Conservation (phyloP, 176 grass and related monocot species). For the Musa acuminata region DNA sequence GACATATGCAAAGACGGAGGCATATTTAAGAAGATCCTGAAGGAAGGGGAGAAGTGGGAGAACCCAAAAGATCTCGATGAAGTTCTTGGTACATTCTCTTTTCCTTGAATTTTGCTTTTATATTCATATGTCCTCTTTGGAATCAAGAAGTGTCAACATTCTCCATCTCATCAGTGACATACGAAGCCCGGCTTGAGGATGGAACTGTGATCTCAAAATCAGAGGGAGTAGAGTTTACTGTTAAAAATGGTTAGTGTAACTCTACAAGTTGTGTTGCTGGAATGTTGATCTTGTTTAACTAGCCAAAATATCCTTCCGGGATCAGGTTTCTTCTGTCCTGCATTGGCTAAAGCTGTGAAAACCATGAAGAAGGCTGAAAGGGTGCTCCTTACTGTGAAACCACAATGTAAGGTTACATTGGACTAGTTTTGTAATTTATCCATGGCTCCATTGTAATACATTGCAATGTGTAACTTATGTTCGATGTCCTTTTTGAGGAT, state of each 20-base stretch:
- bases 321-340: slow-evolving; percentile 61
- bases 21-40: slow-evolving; percentile 69
- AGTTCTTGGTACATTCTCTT: slow-evolving; percentile 54
- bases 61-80: slow-evolving; percentile 79
- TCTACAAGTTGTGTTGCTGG: not conserved
- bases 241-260: slow-evolving; percentile 60
- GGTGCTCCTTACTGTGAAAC: slow-evolving; percentile 72
- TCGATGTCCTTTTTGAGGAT: not conserved
- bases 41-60: slow-evolving; percentile 79
- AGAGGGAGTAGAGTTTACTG: slow-evolving; percentile 63
- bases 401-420: slow-evolving; percentile 50
- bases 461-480: not conserved
- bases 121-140: not conserved
- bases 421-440: too few species aligned
- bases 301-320: slow-evolving; percentile 11
- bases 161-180: slow-evolving; percentile 44
- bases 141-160: too few species aligned
- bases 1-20: slow-evolving; percentile 90
- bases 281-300: not conserved
- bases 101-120: not conserved
- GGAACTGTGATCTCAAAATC: slow-evolving; percentile 60
- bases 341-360: slow-evolving; percentile 63
- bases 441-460: not conserved
- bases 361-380: slow-evolving; percentile 85
- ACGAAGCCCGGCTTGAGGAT: slow-evolving; percentile 65